A percentile compares a stretch with the other conserved stretches of the same genome.
Conservation (phyloP, 345 rosid genomes). For the Melaleuca quinquenervia region DNA sequence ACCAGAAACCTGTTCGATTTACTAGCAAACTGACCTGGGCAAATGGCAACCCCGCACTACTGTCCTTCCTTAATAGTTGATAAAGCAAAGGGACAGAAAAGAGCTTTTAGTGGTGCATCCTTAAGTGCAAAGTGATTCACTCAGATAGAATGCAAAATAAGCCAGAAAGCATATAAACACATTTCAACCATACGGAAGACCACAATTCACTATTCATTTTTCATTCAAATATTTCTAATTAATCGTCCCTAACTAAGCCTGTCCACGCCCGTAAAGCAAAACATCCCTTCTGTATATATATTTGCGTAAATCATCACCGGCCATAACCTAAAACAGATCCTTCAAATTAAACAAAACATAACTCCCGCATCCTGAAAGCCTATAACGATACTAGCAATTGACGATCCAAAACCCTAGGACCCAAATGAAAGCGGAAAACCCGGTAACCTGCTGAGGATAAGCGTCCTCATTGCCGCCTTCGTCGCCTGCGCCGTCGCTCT, state of each 20-base stretch:
- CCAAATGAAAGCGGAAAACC: background rate
- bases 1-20: background rate
- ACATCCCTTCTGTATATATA: background rate
- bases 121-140: background rate
- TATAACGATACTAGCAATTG: background rate
- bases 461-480: conserved; percentile 41
- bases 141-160: background rate
- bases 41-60: background rate
- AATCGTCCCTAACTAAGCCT: background rate
- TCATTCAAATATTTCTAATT: background rate
- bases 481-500: conserved; percentile 9
- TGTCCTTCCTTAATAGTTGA: background rate
- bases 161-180: background rate
- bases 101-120: background rate
- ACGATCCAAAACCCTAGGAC: conserved; percentile 19
- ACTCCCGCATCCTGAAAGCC: background rate
- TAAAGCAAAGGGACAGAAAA: background rate
- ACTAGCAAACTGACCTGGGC: background rate
- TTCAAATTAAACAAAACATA: background rate
- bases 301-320: background rate
- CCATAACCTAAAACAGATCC: background rate
- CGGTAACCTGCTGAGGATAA: conserved; percentile 31
- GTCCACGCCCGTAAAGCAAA: background rate
- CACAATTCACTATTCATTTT: background rate
- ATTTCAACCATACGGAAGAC: background rate